Percentiles rank a stretch among this genome's conserved stretches.
phyloP scores from a whole-genome alignment of 257 asterid genomes.

The Mentha longifolia region DNA sequence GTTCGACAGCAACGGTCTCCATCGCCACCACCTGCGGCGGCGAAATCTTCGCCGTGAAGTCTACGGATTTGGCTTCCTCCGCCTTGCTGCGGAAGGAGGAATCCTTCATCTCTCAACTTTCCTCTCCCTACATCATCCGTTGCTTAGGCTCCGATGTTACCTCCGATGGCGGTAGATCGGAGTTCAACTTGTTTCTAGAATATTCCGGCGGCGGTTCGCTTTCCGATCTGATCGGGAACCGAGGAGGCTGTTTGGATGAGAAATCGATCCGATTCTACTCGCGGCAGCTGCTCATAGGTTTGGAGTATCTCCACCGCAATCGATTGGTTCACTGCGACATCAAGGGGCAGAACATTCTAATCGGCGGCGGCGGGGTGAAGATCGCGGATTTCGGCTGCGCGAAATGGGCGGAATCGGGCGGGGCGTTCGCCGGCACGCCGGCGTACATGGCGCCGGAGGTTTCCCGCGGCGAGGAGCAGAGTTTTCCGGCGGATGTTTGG shows the following conservation, averaged over 20 bases:
- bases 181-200: constrained; percentile 73
- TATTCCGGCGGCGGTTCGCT: constrained; percentile 76
- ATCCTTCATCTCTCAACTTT: constrained; percentile 54
- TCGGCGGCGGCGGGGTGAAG: constrained; percentile 55
- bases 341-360: constrained; percentile 64
- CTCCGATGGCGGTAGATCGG: constrained; percentile 16
- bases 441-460: constrained; percentile 93
- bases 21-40: constrained; percentile 59
- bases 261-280: constrained; percentile 43
- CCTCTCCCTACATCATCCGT: constrained; percentile 60
- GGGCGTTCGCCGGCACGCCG: constrained; percentile 74
- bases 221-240: constrained; percentile 55
- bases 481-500: constrained; percentile 85
- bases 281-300: constrained; percentile 53
- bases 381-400: constrained; percentile 91
- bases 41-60: constrained; percentile 72
- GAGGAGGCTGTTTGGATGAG: constrained; percentile 56
- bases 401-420: constrained; percentile 29
- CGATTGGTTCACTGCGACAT: constrained; percentile 82
- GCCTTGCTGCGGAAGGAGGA: constrained; percentile 54
- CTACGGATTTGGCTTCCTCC: constrained; percentile 53
- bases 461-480: constrained; percentile 79
- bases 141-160: constrained; percentile 63
- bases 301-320: constrained; percentile 57
- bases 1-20: constrained; percentile 75